phyloP scores from a whole-genome alignment of 345 rosid species.

The Anastatica hierochuntica region DNA sequence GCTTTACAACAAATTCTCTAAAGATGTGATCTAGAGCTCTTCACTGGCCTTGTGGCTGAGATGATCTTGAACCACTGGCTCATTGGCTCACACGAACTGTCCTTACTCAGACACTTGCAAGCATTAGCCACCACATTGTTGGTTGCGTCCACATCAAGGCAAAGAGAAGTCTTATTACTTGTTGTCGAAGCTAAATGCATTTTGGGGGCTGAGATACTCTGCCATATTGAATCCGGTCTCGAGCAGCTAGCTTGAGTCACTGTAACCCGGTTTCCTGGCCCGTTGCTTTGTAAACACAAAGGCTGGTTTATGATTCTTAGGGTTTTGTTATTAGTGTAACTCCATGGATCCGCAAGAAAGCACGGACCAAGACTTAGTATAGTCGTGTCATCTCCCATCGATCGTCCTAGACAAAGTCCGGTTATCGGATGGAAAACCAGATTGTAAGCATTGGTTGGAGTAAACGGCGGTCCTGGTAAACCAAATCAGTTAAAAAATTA shows the following conservation, averaged over 20 bases:
- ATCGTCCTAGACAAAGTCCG: conserved; percentile 55
- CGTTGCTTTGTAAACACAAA: conserved; percentile 56
- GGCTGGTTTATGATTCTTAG: conserved; percentile 39
- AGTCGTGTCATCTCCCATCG: conserved; percentile 29
- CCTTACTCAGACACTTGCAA: conserved; percentile 50
- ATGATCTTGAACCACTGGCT: conserved; percentile 79
- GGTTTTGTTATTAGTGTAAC: conserved; percentile 38
- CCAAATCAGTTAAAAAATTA: conserved; percentile 11
- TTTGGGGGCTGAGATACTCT: conserved; percentile 54
- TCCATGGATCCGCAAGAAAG: conserved; percentile 64
- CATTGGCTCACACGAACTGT: conserved; percentile 47
- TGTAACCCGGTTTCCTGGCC: conserved; percentile 29
- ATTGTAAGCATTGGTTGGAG: conserved; percentile 35
- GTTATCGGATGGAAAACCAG: conserved; percentile 73
- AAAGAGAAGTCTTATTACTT: conserved; percentile 35
- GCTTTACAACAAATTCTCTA: conserved; percentile 11
- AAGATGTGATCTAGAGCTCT: conserved; percentile 2
- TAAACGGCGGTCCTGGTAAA: conserved; percentile 66
- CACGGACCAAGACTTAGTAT: conserved; percentile 54
- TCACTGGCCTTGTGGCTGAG: conserved; percentile 39
- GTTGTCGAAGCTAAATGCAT: conserved; percentile 60
- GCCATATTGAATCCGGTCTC: conserved; percentile 47
- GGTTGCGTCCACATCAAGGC: conserved; percentile 62
- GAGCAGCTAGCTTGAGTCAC: conserved; percentile 39
- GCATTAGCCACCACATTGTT: conserved; percentile 31